Percentiles rank a stretch among this genome's conserved stretches.
Conservation (phyloP, 306 rosid species). For the Lablab purpureus region DNA sequence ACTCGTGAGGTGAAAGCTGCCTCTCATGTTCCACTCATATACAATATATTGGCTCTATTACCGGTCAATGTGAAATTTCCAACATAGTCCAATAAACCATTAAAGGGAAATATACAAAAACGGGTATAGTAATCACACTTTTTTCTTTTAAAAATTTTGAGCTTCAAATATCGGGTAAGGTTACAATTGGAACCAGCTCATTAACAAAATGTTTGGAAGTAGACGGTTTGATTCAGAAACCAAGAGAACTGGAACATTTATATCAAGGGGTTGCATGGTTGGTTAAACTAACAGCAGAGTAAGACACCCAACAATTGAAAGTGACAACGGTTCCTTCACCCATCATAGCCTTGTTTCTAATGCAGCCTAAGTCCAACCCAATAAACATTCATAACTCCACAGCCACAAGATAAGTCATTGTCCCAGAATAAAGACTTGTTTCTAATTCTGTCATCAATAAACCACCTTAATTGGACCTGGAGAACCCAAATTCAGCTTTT, state of each 20-base stretch:
- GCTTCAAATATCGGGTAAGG: background rate
- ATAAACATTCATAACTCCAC: slow-evolving; percentile 28
- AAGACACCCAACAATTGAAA: slow-evolving; percentile 5
- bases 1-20: background rate
- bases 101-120: background rate
- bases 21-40: background rate
- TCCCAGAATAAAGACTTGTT: background rate
- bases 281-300: slow-evolving; percentile 5
- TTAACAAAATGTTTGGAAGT: background rate
- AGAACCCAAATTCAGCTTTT: slow-evolving; percentile 24
- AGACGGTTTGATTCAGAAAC: slow-evolving; percentile 15
- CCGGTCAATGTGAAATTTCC: background rate
- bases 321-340: background rate
- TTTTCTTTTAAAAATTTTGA: background rate
- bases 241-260: slow-evolving; percentile 32
- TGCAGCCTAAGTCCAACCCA: slow-evolving; percentile 26
- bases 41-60: background rate
- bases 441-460: background rate
- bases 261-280: background rate
- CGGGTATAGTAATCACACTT: background rate
- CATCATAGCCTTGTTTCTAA: background rate
- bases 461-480: background rate
- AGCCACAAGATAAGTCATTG: background rate
- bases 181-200: background rate
- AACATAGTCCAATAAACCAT: background rate